Percentiles rank a stretch among this genome's conserved stretches.
These are phyloP conservation scores for Debaryomyces coudertii DNA, from an alignment of 1,139 yeast species.

Conservation along the genomic window DNA sequence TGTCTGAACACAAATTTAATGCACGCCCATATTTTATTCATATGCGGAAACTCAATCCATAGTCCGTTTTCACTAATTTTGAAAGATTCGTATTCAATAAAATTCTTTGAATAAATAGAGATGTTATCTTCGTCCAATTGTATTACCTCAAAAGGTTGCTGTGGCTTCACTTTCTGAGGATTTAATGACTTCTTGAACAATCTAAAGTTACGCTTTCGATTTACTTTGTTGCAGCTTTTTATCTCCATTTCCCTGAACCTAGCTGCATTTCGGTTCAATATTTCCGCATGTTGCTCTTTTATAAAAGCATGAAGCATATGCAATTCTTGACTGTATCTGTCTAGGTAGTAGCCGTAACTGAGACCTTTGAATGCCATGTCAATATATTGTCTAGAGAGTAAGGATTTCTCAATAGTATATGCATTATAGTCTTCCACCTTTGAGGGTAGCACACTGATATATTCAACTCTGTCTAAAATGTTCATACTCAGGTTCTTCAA, in stretches of 20 bases:
- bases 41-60: slow-evolving; percentile 11
- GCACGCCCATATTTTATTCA: slow-evolving; percentile 4
- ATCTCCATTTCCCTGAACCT: not conserved
- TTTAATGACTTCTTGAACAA: not conserved
- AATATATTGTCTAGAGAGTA: not conserved
- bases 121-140: not conserved
- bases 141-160: not conserved
- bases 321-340: not conserved
- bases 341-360: not conserved
- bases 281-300: not conserved
- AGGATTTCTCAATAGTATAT: not conserved
- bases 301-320: not conserved
- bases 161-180: not conserved
- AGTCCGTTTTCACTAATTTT: slow-evolving; percentile 12
- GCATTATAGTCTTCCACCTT: not conserved
- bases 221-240: not conserved
- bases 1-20: slow-evolving; percentile 11
- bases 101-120: not conserved
- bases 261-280: not conserved
- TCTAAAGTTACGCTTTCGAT: not conserved
- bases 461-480: no score
- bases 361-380: not conserved
- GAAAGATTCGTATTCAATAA: not conserved
- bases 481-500: no score
- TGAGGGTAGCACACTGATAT: no score